Evolutionary conservation across 441 rosid species (phyloP), one percentile per base, ranked within the genome.

Genomic region (Hura crepitans): DNA sequence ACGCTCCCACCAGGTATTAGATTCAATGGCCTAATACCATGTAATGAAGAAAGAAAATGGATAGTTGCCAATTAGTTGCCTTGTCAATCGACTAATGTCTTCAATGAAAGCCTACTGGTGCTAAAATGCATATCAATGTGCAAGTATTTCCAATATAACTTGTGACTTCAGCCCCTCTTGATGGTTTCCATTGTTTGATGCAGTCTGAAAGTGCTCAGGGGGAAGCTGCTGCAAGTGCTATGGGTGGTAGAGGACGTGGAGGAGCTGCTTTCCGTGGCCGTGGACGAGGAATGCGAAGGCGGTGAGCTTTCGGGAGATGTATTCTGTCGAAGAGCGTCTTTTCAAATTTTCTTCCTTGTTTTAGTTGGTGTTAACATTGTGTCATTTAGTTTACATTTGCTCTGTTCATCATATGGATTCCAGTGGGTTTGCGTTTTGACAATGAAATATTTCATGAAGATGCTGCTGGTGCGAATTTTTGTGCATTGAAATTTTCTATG

Each of bases 161-260:
- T 31, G 65, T 7, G 42, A 23, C 11, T 37, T 27, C 6, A 27
- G 30, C 22, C 65, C n/a, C n/a, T 39, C 60, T 46, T 70, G 17
- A 33, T 18, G 25, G 23, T 28, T 58, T 28, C 14, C 49, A 50
- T 6, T 60, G 43, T 69, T 72, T 45, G 51, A 54, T 62, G 11
- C 3, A 96, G 99, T 96, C 98, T 25, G 99, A 91, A 82, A 96
- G 99, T 72, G 99, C 99, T 37, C 99, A 96, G 56, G 99, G 97
- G 79, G 99, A 96, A 13, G 98, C 97, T 64, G 97, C 97, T 12
- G 91, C 92, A 14, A 77, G 92, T 64, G 97, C 96, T 49, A 91
- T 93, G 98, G 91, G 85, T 30, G 98, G 98, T 27, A 83, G 96
- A 86, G 97, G 99, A 31, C 96, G 90, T 14, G 96, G 98, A 49